Evolutionary conservation across 2,329 filamentous ascomycete genomes (phyloP), one percentile per base, ranked within the genome.

Genomic region (Zymoseptoria tritici): DNA sequence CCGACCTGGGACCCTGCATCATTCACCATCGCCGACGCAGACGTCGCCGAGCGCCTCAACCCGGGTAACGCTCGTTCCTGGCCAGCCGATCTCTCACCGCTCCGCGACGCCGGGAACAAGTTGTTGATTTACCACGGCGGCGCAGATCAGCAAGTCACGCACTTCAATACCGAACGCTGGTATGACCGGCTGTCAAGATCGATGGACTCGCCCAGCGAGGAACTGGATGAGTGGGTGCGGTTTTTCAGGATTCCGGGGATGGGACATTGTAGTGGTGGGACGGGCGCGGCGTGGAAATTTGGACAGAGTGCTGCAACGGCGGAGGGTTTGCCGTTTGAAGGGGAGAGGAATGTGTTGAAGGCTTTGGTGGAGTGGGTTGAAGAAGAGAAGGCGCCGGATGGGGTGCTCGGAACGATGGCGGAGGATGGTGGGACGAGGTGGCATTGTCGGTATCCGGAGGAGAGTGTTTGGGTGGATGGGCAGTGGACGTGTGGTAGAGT

Each of bases 211-310:
- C 11, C 49, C 9, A 51, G 49, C 8, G 49, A 51, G 49, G 22
- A 5, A 11, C 3, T 51, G 9, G 68, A 72, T n/a, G 62, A 67
- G 16, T 77, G 73, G 59, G 76, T 69, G 65, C 71, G 73, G 31
- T 70, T 73, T 59, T 76, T 77, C 65, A 58, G 73, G 13, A 70
- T 76, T 1, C 74, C 74, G 1, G 74, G 74, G 6, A 77, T 76
- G 75, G 62, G 66, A 13, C 75, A 76, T 61, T 77, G 75, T 63
- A 60, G 67, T 16, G 69, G 71, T 52, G 63, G 59, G 2, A 66
- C 61, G 29, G 69, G 69, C 56, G 62, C 63, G 1, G 61, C 64
- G 1, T 59, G 55, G 26, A 49, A 52, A 7, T 9, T 68, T 6
- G 61, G 60, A 9, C 60, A 60, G 6, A 42, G 57, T 16, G 63